These are phyloP conservation scores for Aspergillus eucalypticola DNA, from an alignment of 2,329 filamentous ascomycete species.

Conservation along the genomic window DNA sequence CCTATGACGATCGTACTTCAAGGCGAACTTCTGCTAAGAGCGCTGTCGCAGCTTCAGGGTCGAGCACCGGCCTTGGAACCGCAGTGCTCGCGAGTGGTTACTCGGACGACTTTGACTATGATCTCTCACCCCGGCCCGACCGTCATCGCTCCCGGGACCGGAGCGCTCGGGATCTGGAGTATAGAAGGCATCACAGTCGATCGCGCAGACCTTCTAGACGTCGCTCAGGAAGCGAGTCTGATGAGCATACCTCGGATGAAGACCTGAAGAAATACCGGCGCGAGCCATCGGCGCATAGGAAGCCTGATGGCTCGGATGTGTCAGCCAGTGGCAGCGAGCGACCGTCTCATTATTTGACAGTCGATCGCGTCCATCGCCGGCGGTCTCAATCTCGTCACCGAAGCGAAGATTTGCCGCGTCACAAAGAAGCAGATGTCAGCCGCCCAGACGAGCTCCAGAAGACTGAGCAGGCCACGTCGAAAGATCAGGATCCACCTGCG, in stretches of 20 bases:
- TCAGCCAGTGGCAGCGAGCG: constrained; percentile 25
- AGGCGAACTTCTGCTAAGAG: constrained; percentile 21
- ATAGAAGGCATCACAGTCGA: constrained; percentile 23
- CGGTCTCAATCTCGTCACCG: constrained; percentile 28
- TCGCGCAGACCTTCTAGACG: constrained; percentile 27
- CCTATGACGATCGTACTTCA: constrained; percentile 24
- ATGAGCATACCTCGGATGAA: constrained; percentile 35
- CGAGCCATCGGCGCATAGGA: constrained; percentile 29
- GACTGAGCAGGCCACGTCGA: constrained; percentile 28
- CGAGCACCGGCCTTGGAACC: constrained; percentile 36
- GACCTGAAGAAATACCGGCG: constrained; percentile 34
- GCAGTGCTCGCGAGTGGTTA: constrained; percentile 39
- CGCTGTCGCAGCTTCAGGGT: constrained; percentile 15
- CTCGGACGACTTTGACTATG: constrained; percentile 34
- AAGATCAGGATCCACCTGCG: constrained; percentile 61
- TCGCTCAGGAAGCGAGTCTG: constrained; percentile 28
- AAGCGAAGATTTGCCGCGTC: constrained; percentile 16
- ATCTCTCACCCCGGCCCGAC: constrained; percentile 25
- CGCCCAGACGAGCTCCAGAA: constrained; percentile 28
- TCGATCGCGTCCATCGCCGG: constrained; percentile 24
- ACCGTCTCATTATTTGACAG: constrained; percentile 19
- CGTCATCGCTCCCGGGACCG: constrained; percentile 27
- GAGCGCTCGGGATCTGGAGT: constrained; percentile 17
- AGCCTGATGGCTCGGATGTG: constrained; percentile 29
- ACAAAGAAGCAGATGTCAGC: constrained; percentile 20